phyloP scores from a whole-genome alignment of 2,329 filamentous ascomycete species.

The Pseudocercospora fuligena region DNA sequence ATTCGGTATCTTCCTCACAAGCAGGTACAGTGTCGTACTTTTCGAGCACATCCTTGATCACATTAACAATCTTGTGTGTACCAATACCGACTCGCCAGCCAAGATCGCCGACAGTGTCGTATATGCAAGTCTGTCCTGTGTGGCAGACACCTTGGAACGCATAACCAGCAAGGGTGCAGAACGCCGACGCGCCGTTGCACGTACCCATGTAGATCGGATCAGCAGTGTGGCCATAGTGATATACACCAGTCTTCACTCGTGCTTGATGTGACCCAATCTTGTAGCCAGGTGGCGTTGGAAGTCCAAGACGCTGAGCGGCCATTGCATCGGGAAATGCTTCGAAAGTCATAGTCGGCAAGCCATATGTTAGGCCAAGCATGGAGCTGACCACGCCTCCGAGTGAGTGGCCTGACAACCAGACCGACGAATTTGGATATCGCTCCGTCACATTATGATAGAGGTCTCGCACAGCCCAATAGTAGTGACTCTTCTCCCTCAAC shows the following conservation, averaged over 20 bases:
- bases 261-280: slow-evolving; percentile 71
- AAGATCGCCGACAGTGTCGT: slow-evolving; percentile 89
- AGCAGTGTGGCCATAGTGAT: slow-evolving; percentile 93
- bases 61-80: slow-evolving; percentile 85
- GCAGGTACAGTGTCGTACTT: slow-evolving; percentile 80
- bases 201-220: slow-evolving; percentile 94
- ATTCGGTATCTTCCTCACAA: slow-evolving; percentile 75
- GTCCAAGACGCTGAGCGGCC: slow-evolving; percentile 79
- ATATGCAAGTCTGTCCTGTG: slow-evolving; percentile 83
- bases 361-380: slow-evolving; percentile 89
- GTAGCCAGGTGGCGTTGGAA: slow-evolving; percentile 81
- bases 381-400: slow-evolving; percentile 87
- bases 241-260: slow-evolving; percentile 70
- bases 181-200: slow-evolving; percentile 87
- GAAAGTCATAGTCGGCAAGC: slow-evolving; percentile 87
- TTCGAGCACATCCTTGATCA: slow-evolving; percentile 85
- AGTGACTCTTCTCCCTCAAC: slow-evolving; percentile 76
- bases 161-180: slow-evolving; percentile 90
- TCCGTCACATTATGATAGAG: slow-evolving; percentile 91
- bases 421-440: slow-evolving; percentile 79
- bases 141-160: slow-evolving; percentile 94
- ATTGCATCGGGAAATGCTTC: slow-evolving; percentile 91
- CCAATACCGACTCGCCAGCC: slow-evolving; percentile 91
- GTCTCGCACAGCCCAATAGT: slow-evolving; percentile 87
- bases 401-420: slow-evolving; percentile 93